Conservation (phyloP, 1,139 yeast genomes). For the Taphrina sp. region DNA sequence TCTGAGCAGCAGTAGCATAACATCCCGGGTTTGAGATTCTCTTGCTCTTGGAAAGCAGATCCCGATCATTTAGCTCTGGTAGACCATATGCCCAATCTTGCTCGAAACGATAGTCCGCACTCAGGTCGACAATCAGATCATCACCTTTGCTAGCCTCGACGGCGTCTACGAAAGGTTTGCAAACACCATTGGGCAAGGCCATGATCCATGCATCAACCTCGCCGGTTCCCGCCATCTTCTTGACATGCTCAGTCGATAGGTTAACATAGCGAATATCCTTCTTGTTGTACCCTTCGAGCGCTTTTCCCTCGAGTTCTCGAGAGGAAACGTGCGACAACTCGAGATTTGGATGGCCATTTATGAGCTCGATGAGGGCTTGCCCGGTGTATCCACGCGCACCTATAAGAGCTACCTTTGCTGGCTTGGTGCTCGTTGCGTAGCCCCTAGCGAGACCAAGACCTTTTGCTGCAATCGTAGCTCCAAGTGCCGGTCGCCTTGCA, state of each 20-base stretch:
- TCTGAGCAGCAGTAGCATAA: conserved; percentile 96
- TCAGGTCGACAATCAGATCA: conserved; percentile 82
- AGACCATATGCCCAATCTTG: conserved; percentile 91
- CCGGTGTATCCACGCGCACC: conserved; percentile 99
- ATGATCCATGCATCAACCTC: conserved; percentile 96
- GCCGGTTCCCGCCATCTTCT: conserved; percentile 66
- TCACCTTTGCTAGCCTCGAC: conserved; percentile 59
- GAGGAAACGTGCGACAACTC: conserved; percentile 92
- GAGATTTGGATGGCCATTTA: conserved; percentile 80
- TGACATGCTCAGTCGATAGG: conserved; percentile 81
- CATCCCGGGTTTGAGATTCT: conserved; percentile 97
- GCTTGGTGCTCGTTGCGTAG: conserved; percentile 27
- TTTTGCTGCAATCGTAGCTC: conserved; percentile 15
- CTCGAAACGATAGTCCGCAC: conserved; percentile 93
- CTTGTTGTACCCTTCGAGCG: conserved; percentile 82
- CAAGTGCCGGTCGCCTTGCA: conserved; percentile 8
- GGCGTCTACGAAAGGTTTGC: conserved; percentile 94
- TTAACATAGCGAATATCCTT: conserved; percentile 76
- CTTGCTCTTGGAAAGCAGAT: conserved; percentile 64
- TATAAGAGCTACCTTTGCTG: conserved; percentile 72
- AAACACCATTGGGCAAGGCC: conserved; percentile 98
- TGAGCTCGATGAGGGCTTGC: conserved; percentile 80
- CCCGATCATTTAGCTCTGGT: conserved; percentile 74
- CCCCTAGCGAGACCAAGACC: conserved; percentile 29
- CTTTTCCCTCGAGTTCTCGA: conserved; percentile 86